These are phyloP conservation scores for Penicillium vulpinum DNA, from an alignment of 2,329 filamentous ascomycete genomes.

Conservation along the genomic window DNA sequence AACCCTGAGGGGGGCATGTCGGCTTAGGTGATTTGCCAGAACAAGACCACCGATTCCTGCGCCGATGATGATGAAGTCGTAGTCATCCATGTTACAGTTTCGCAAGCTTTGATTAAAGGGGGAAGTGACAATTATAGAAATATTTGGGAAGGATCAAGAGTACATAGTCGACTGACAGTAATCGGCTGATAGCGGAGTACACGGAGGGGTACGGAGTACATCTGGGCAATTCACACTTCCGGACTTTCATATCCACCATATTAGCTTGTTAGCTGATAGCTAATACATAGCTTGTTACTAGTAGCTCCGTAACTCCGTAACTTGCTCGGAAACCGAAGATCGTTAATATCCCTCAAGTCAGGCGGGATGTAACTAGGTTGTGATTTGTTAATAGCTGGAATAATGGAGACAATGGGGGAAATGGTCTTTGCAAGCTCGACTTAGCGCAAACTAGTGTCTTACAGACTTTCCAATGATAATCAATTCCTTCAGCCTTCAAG, in stretches of 20 bases:
- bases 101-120: neutral
- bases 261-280: neutral
- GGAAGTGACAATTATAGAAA: neutral
- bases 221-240: too few relatives aligned
- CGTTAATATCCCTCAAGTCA: neutral
- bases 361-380: neutral
- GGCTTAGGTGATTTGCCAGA: slow-evolving; percentile 33
- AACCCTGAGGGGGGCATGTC: slow-evolving; percentile 26
- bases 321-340: neutral
- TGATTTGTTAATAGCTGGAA: neutral
- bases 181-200: neutral
- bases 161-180: too few relatives aligned
- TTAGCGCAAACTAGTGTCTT: neutral
- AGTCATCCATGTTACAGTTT: slow-evolving; percentile 9
- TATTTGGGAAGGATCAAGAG: neutral
- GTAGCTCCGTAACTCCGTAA: neutral
- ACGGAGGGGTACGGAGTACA: neutral
- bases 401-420: neutral
- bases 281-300: neutral
- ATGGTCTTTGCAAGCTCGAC: too few relatives aligned
- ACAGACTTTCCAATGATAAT: slow-evolving; percentile 1
- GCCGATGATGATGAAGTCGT: slow-evolving; percentile 36
- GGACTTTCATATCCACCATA: neutral
- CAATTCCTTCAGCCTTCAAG: neutral
- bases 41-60: slow-evolving; percentile 35